phyloP scores from a whole-genome alignment of 108 stramenopile genomes.

The Skeletonema menzelii region DNA sequence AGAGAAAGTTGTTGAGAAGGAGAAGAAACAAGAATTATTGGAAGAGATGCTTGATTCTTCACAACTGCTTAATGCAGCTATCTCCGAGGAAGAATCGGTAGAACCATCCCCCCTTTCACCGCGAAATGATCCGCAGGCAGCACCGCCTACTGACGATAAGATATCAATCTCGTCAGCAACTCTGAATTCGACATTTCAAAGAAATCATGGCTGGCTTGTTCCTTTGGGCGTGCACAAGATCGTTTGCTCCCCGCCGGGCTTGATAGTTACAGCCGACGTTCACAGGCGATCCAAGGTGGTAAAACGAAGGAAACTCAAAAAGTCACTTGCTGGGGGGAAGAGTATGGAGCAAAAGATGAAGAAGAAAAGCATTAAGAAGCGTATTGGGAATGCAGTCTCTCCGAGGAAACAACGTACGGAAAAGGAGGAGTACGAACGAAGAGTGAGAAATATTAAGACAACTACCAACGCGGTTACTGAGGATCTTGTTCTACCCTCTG shows the following conservation, averaged over 20 bases:
- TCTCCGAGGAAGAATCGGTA: neutral
- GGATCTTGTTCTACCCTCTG: constrained; percentile 28
- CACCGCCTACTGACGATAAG: neutral
- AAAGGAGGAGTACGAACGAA: neutral
- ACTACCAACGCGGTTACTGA: constrained; percentile 11
- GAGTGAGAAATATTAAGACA: constrained; percentile 6
- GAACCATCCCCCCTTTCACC: neutral
- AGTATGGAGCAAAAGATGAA: constrained; percentile 2
- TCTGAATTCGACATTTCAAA: neutral
- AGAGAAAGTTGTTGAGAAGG: constrained; percentile 6
- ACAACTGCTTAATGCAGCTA: neutral
- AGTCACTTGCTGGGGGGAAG: constrained; percentile 12
- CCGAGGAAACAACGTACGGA: neutral
- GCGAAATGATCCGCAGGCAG: neutral
- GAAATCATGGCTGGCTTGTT: constrained; percentile 41
- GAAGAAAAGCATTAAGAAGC: constrained; percentile 11
- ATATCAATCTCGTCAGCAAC: neutral
- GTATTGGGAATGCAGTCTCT: neutral
- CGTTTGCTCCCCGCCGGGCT: constrained; percentile 29
- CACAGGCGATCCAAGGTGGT: constrained; percentile 39
- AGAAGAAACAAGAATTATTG: constrained; percentile 2
- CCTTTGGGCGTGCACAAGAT: constrained; percentile 45
- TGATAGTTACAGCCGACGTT: constrained; percentile 34
- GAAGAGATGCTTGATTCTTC: neutral
- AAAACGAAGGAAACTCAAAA: constrained; percentile 26